phyloP scores from a whole-genome alignment of 768 basidiomycete species.

The Leucosporidium scottii region DNA sequence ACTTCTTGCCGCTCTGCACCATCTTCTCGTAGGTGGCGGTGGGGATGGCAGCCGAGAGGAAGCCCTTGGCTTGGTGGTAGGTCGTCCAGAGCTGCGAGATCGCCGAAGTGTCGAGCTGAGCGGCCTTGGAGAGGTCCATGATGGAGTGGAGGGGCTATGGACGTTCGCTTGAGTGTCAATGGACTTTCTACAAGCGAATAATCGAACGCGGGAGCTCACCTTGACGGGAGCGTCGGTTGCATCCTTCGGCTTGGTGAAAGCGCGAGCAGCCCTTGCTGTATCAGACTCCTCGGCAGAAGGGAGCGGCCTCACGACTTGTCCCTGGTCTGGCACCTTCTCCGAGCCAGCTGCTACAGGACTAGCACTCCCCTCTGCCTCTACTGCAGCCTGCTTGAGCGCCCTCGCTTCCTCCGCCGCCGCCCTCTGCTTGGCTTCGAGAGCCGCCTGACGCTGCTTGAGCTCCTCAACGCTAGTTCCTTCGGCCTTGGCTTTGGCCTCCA shows the following conservation, averaged over 20 bases:
- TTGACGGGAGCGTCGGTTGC: slow-evolving; percentile 36
- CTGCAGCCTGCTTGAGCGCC: slow-evolving; percentile 7
- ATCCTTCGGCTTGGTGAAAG: neutral
- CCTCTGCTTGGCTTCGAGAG: no score
- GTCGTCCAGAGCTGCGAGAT: slow-evolving; percentile 79
- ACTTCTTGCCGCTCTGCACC: slow-evolving; percentile 55
- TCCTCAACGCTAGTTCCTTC: slow-evolving; percentile 23
- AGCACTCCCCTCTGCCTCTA: slow-evolving; percentile 11
- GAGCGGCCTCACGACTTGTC: slow-evolving; percentile 10
- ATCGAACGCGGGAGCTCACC: slow-evolving; percentile 32
- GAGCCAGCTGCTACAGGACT: neutral
- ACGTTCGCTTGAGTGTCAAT: no score
- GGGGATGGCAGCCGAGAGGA: slow-evolving; percentile 75
- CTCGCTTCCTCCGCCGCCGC: neutral
- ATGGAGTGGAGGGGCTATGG: slow-evolving; percentile 70
- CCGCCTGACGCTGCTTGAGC: slow-evolving; percentile 12
- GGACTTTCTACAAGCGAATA: rapidly evolving
- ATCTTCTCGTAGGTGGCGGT: slow-evolving; percentile 65
- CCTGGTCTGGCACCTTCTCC: neutral
- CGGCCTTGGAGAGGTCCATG: slow-evolving; percentile 64
- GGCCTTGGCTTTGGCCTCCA: slow-evolving; percentile 23
- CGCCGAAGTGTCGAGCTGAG: slow-evolving; percentile 60
- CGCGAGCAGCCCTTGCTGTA: neutral
- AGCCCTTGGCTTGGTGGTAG: slow-evolving; percentile 79
- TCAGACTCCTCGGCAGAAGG: slow-evolving; percentile 4